phyloP scores from a whole-genome alignment of 148 eudicot species.

The Chenopodium quinoa region DNA sequence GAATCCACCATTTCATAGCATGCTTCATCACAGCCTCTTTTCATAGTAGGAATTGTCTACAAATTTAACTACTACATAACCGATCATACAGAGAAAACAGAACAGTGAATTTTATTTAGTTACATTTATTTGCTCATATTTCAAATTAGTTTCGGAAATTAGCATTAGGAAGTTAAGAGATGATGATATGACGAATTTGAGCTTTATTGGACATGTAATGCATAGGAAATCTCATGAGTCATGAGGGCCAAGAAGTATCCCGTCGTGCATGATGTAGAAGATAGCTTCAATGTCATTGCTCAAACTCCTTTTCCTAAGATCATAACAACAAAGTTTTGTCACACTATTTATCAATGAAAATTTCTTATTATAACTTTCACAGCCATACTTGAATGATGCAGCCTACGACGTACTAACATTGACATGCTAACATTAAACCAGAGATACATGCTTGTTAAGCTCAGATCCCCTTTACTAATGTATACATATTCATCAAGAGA shows the following conservation, averaged over 20 bases:
- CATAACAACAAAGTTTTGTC: too few relatives aligned
- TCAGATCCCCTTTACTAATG: too few relatives aligned
- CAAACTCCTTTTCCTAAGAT: too few relatives aligned
- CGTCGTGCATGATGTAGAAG: too few relatives aligned
- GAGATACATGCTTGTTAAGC: neutral
- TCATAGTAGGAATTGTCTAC: neutral
- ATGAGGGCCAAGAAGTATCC: too few relatives aligned
- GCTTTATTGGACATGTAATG: too few relatives aligned
- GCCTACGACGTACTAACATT: neutral
- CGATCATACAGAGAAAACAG: neutral
- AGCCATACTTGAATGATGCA: neutral
- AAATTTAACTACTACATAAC: neutral
- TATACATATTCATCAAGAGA: too few relatives aligned
- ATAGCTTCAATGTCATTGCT: too few relatives aligned
- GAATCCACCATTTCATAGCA: conserved; percentile 13
- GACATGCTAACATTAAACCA: neutral
- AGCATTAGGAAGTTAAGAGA: neutral
- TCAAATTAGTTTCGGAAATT: neutral
- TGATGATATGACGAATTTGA: neutral
- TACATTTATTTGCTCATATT: neutral
- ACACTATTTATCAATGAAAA: too few relatives aligned
- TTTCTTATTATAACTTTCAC: neutral
- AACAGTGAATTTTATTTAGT: neutral
- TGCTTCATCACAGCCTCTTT: conserved; percentile 14
- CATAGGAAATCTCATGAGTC: too few relatives aligned